A percentile compares a stretch with the other conserved stretches of the same genome.
Evolutionary conservation across 805 yeast genomes (phyloP).

Genomic region (Barnettozyma botsteinii): DNA sequence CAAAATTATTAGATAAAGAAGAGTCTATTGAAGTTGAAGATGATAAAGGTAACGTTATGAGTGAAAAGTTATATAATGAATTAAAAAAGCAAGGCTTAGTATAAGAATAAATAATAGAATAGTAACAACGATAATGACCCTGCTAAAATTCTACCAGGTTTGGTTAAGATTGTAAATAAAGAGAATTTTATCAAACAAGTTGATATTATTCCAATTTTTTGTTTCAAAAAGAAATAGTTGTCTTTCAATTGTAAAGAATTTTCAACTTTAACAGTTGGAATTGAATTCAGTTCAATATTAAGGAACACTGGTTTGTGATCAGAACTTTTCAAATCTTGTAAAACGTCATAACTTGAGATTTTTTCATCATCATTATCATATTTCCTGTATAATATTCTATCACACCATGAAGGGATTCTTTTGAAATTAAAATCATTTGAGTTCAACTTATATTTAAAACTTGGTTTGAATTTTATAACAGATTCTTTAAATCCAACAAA

Average conservation of each 20-base stretch:
- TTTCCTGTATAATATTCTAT: conserved; percentile 59
- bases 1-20: conserved; percentile 34
- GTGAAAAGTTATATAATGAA: conserved; percentile 74
- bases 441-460: conserved; percentile 60
- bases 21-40: conserved; percentile 81
- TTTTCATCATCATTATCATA: conserved; percentile 29
- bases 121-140: not conserved
- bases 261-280: not conserved
- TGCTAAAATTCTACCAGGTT: not conserved
- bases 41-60: conserved; percentile 88
- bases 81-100: conserved; percentile 82
- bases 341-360: conserved; percentile 42
- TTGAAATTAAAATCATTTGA: conserved; percentile 45
- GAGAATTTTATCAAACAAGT: not conserved
- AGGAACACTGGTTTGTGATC: conserved; percentile 81
- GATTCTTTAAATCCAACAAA: conserved; percentile 66
- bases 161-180: not conserved
- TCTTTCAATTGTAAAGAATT: not conserved
- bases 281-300: conserved; percentile 24
- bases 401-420: conserved; percentile 88
- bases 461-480: conserved; percentile 63
- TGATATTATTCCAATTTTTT: not conserved
- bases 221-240: not conserved
- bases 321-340: conserved; percentile 45
- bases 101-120: not conserved